These are phyloP conservation scores for Cordyceps pruinosa DNA, from an alignment of 2,329 filamentous ascomycete species.

Conservation along the genomic window DNA sequence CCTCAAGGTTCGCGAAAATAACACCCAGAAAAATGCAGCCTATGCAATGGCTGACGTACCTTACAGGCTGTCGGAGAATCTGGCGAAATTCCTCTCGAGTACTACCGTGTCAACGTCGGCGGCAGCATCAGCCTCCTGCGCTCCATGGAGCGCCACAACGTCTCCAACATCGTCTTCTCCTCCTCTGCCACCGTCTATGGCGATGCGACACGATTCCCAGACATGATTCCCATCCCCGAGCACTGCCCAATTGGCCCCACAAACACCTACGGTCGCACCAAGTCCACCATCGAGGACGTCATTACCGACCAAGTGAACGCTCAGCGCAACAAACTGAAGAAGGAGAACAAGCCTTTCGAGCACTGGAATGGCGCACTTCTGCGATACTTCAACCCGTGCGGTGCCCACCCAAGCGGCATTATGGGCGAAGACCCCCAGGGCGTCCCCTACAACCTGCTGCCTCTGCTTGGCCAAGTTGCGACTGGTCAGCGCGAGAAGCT, in stretches of 20 bases:
- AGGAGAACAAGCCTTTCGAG: constrained; percentile 67
- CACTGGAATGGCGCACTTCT: constrained; percentile 91
- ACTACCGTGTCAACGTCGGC: constrained; percentile 94
- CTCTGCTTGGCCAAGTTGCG: constrained; percentile 89
- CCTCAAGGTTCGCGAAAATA: constrained; percentile 61
- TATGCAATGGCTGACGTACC: constrained; percentile 13
- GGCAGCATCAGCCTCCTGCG: constrained; percentile 83
- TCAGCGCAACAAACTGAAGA: constrained; percentile 74
- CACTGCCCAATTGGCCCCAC: constrained; percentile 92
- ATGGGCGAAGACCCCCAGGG: constrained; percentile 98
- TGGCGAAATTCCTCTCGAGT: constrained; percentile 86
- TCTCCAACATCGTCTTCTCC: constrained; percentile 96
- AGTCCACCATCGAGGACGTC: constrained; percentile 83
- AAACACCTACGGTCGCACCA: constrained; percentile 96
- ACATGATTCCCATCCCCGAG: constrained; percentile 99
- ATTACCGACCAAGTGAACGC: constrained; percentile 88
- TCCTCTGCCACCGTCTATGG: constrained; percentile 97
- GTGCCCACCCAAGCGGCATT: constrained; percentile 87
- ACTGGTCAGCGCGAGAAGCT: constrained; percentile 93
- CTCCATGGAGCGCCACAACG: constrained; percentile 82
- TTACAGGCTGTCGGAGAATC: constrained; percentile 89
- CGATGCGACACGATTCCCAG: constrained; percentile 87
- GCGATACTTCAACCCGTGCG: constrained; percentile 96
- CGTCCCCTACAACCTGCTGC: constrained; percentile 90
- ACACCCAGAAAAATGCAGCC: not conserved